Percentiles rank a stretch among this genome's conserved stretches.
These are phyloP conservation scores for Phytopythium mirpurense DNA, from an alignment of 352 stramenopile genomes.

Conservation along the genomic window DNA sequence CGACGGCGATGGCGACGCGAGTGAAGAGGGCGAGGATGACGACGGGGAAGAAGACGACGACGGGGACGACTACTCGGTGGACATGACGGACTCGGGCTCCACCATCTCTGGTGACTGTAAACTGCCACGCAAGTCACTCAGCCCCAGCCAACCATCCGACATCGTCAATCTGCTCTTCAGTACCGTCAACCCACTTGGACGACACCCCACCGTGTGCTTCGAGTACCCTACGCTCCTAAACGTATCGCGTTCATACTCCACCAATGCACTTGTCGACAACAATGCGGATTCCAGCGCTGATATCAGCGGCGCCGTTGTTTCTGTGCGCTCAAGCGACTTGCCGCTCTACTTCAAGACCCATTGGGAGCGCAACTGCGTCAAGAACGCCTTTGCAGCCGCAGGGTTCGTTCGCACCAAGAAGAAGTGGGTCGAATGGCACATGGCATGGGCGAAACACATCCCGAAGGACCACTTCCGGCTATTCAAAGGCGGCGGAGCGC, in stretches of 20 bases:
- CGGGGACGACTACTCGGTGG: slow-evolving; percentile 22
- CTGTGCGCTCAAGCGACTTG: slow-evolving; percentile 33
- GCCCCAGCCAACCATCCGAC: slow-evolving; percentile 27
- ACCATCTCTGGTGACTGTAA: neutral
- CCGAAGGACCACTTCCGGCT: slow-evolving; percentile 48
- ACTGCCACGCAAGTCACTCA: slow-evolving; percentile 1
- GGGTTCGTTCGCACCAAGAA: slow-evolving; percentile 64
- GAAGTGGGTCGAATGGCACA: slow-evolving; percentile 45
- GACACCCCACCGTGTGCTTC: slow-evolving; percentile 81
- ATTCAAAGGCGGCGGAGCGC: slow-evolving; percentile 23
- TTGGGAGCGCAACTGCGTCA: slow-evolving; percentile 92
- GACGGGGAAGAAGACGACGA: slow-evolving; percentile 24
- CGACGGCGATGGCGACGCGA: slow-evolving; percentile 16
- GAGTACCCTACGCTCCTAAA: slow-evolving; percentile 80
- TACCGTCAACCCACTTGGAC: slow-evolving; percentile 29
- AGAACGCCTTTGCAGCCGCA: slow-evolving; percentile 82
- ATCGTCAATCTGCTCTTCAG: slow-evolving; percentile 57
- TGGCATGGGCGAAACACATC: slow-evolving; percentile 74
- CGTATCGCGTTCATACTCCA: slow-evolving; percentile 33
- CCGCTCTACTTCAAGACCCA: slow-evolving; percentile 76
- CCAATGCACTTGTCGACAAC: slow-evolving; percentile 1
- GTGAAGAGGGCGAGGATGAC: slow-evolving; percentile 43
- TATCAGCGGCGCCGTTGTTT: slow-evolving; percentile 19
- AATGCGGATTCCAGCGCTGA: neutral
- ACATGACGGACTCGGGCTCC: slow-evolving; percentile 7